Evolutionary conservation across 495 filamentous ascomycete species (phyloP).

Genomic region (Penicillium parvum): DNA sequence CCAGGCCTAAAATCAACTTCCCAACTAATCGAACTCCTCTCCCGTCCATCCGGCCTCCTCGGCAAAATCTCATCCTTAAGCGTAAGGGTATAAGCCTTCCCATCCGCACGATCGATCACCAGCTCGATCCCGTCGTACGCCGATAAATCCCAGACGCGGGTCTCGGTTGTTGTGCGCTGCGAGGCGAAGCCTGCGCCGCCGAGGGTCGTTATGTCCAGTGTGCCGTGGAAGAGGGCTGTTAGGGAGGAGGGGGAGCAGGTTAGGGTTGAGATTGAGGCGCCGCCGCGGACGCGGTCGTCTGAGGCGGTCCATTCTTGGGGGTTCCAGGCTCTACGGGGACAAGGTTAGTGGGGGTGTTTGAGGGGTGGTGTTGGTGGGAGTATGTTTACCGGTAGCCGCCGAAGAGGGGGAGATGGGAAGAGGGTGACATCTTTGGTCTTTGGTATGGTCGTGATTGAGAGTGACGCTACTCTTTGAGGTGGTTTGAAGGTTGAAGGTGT

Average conservation of each 20-base stretch:
- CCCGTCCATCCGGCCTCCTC: constrained; percentile 54
- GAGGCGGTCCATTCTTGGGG: constrained; percentile 57
- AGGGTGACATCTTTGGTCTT: constrained; percentile 13
- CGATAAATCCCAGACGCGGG: constrained; percentile 51
- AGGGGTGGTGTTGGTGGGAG: background rate
- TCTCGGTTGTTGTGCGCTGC: constrained; percentile 58
- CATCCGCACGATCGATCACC: constrained; percentile 29
- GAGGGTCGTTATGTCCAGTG: constrained; percentile 67
- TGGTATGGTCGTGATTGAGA: background rate
- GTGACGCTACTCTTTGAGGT: background rate
- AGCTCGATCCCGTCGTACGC: constrained; percentile 52
- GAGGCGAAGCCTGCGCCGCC: constrained; percentile 81
- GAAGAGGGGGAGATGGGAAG: constrained; percentile 17
- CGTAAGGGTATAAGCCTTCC: constrained; percentile 65
- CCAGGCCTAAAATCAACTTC: constrained; percentile 35
- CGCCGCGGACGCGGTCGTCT: constrained; percentile 73
- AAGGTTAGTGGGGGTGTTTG: background rate
- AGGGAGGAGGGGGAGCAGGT: constrained; percentile 18
- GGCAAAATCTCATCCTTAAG: constrained; percentile 63
- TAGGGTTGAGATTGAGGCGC: constrained; percentile 56
- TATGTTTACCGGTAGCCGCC: constrained; percentile 17
- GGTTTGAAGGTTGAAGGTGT: background rate
- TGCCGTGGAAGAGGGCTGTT: constrained; percentile 54
- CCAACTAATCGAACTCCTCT: constrained; percentile 56
- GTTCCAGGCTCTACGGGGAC: constrained; percentile 36